These are phyloP conservation scores for Rhododendron griersonianum DNA, from an alignment of 148 eudicot species.

Conservation along the genomic window DNA sequence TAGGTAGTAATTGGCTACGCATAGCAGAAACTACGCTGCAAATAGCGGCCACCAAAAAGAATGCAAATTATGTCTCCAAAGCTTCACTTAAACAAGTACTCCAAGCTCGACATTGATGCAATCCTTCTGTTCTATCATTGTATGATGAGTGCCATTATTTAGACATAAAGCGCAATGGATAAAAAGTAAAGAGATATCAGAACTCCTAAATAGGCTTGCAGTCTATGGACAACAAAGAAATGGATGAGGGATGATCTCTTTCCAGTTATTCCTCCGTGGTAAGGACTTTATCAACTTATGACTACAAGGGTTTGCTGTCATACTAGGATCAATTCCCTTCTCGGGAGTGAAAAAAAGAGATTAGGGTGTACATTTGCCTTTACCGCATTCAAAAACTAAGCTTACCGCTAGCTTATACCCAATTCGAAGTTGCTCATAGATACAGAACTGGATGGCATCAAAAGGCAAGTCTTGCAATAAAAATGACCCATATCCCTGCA, in stretches of 20 bases:
- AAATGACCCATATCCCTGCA: conserved; percentile 90
- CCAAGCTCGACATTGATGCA: background rate
- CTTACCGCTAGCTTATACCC: conserved; percentile 86
- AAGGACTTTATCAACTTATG: background rate
- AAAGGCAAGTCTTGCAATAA: conserved; percentile 84
- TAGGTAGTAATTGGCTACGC: too few species aligned
- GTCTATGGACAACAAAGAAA: background rate
- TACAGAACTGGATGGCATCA: conserved; percentile 87
- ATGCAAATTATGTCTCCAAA: conserved; percentile 6
- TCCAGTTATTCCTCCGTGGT: background rate
- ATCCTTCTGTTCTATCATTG: background rate
- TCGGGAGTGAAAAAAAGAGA: background rate
- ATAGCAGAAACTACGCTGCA: too few species aligned
- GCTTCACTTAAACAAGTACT: background rate
- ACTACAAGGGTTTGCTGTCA: background rate
- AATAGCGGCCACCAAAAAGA: background rate
- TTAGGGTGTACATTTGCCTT: background rate
- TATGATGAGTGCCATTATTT: background rate
- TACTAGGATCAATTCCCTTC: background rate
- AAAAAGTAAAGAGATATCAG: background rate
- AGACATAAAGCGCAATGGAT: background rate
- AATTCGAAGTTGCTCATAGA: conserved; percentile 84
- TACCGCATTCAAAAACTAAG: conserved; percentile 10
- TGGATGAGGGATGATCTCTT: background rate
- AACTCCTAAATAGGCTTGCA: background rate